Evolutionary conservation across 2,329 filamentous ascomycete species (phyloP), one percentile per base, ranked within the genome.

Genomic region (Lachnellula hyalina): DNA sequence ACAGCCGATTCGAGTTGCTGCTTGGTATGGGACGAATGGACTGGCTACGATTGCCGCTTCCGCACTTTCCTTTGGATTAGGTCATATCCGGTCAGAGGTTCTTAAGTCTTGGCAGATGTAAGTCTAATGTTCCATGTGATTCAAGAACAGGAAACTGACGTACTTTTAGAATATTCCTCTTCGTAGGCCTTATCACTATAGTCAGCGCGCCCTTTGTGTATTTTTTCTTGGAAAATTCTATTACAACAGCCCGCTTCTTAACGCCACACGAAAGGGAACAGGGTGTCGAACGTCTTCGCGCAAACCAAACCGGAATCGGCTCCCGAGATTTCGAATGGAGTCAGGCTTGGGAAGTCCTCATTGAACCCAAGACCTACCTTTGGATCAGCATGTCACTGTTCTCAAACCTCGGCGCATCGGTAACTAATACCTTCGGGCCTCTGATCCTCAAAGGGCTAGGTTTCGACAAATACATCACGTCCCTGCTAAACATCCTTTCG

Each of bases 281-380:
- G 42, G 86, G 85, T 0, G 74, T 91, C 25, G 88, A 90, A 59
- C 78, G 89, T 0, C 81, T 93, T 5, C 77, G 87, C 0, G 77
- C 83, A 21, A 93, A 93, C 63, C 83, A 90, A 67, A 89, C 89
- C 56, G 89, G 89, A 0, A 84, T 88, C 15, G 86, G 85, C 1
- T 87, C 83, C 57, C 83, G 84, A 60, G 78, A 87, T 58, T 88
- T 86, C 70, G 87, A 87, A 59, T 75, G 78, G 72, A 77, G 80
- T 21, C 89, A 94, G 59, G 73, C 87, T 1, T 74, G 79, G 15
- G 77, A 82, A 56, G 68, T 72, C 0, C 61, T 74, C 3, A 54
- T 75, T 0, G 79, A 82, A 52, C 71, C 74, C 15, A 80, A 81
- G 67, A 78, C 75, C 0, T 80, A 81, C 63, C 74, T 87, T 4